phyloP scores from a whole-genome alignment of 768 basidiomycete species.

The Cystofilobasidium bisporidii region DNA sequence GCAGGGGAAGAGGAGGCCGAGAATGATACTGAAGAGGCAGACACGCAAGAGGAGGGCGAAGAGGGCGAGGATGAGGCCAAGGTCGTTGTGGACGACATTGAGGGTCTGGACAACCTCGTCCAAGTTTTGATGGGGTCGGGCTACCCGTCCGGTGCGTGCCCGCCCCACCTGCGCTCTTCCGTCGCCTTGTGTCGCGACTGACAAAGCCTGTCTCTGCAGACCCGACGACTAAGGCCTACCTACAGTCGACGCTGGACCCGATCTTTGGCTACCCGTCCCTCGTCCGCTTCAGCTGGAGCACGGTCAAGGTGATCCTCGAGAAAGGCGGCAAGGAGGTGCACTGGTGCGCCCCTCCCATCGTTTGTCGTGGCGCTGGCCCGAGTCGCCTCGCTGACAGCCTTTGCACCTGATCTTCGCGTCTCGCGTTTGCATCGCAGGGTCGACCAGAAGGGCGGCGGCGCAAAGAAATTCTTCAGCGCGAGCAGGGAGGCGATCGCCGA shows the following conservation, averaged over 20 bases:
- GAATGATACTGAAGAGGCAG: slow-evolving; percentile 14
- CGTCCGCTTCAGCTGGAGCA: slow-evolving; percentile 91
- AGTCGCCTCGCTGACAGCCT: too few species aligned
- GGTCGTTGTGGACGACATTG: slow-evolving; percentile 27
- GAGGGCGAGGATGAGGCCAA: slow-evolving; percentile 29
- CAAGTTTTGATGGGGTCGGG: slow-evolving; percentile 23
- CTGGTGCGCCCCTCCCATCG: slow-evolving; percentile 50
- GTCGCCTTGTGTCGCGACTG: too few species aligned
- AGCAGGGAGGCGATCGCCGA: slow-evolving; percentile 45
- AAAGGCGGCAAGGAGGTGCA: slow-evolving; percentile 65
- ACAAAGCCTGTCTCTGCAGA: slow-evolving; percentile 45
- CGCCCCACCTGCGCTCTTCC: slow-evolving; percentile 40
- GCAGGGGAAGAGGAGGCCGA: slow-evolving; percentile 22
- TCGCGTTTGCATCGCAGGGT: slow-evolving; percentile 48
- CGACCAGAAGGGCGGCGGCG: slow-evolving; percentile 69
- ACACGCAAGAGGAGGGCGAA: slow-evolving; percentile 29
- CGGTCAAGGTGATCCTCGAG: slow-evolving; percentile 73
- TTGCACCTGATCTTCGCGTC: neutral
- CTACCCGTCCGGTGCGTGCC: slow-evolving; percentile 26
- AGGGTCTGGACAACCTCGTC: slow-evolving; percentile 18
- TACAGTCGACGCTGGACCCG: slow-evolving; percentile 62
- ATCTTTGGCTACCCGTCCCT: slow-evolving; percentile 87
- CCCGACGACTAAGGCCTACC: slow-evolving; percentile 84
- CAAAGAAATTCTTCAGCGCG: slow-evolving; percentile 62
- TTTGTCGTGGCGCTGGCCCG: slow-evolving; percentile 17